These are phyloP conservation scores for Heterobasidion occidentale DNA, from an alignment of 1,284 basidiomycete species.

Conservation along the genomic window DNA sequence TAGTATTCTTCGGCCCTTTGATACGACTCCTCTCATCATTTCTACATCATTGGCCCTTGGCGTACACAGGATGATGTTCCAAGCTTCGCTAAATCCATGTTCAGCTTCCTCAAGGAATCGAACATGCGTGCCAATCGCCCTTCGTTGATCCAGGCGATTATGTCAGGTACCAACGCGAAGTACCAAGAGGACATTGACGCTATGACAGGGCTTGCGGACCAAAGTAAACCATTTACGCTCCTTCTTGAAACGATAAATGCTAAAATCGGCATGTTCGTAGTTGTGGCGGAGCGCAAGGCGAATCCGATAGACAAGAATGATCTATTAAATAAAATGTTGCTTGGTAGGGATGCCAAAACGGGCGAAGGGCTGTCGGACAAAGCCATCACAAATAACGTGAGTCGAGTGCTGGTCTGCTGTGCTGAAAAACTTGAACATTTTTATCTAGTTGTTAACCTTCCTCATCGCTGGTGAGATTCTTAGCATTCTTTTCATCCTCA, in stretches of 20 bases:
- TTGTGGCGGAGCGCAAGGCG: neutral
- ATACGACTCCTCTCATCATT: too few species aligned
- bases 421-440: neutral
- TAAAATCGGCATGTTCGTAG: neutral
- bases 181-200: neutral
- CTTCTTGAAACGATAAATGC: neutral
- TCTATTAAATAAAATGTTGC: neutral
- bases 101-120: neutral
- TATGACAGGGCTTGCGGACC: neutral
- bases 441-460: neutral
- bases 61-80: neutral
- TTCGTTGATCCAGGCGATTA: neutral
- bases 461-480: neutral
- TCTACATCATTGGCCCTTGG: neutral
- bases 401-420: neutral
- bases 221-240: neutral
- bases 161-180: neutral
- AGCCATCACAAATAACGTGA: neutral
- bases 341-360: neutral
- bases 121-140: neutral
- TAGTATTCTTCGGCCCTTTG: neutral
- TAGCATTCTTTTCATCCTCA: neutral
- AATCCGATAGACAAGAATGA: neutral
- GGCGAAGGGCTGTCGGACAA: neutral
- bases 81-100: neutral